A percentile compares a stretch with the other conserved stretches of the same genome.
Conservation (phyloP, 441 rosid species). For the Dalechampia spathulata region DNA sequence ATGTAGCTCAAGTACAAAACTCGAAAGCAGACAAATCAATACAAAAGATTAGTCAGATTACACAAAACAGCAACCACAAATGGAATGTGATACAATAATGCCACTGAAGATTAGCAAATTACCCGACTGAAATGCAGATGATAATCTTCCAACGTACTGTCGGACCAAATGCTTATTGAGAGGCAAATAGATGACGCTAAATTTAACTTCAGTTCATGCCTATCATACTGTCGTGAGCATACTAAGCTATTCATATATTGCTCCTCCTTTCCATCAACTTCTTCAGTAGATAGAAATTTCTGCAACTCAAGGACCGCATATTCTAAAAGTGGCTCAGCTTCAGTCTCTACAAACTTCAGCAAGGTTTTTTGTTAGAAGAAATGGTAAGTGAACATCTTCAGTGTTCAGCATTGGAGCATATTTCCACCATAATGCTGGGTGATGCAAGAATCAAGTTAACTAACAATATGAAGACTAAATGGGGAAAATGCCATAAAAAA, state of each 20-base stretch:
- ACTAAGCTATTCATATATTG: conserved; percentile 46
- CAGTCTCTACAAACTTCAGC: conserved; percentile 78
- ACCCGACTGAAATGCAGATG: conserved; percentile 87
- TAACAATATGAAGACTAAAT: neutral
- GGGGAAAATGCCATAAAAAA: neutral
- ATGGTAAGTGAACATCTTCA: conserved; percentile 3
- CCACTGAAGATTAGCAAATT: conserved; percentile 19
- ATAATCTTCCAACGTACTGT: conserved; percentile 69
- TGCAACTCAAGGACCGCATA: conserved; percentile 56
- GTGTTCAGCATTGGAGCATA: neutral
- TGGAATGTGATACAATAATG: neutral
- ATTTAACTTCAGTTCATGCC: conserved; percentile 33
- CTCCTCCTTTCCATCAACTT: conserved; percentile 44
- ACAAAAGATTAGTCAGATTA: neutral
- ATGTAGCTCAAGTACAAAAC: neutral
- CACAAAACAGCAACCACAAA: conserved; percentile 11
- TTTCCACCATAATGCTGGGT: neutral
- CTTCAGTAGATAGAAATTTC: conserved; percentile 40
- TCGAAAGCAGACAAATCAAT: neutral
- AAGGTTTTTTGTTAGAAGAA: conserved; percentile 19
- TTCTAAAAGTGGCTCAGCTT: conserved; percentile 58
- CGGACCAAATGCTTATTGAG: conserved; percentile 76
- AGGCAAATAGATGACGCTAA: conserved; percentile 51
- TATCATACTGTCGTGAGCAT: conserved; percentile 47
- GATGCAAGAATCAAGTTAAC: neutral